Percentiles rank a stretch among this genome's conserved stretches.
These are phyloP conservation scores for Rhytidhysteron rufulum DNA, from an alignment of 2,329 filamentous ascomycete species.

Conservation along the genomic window DNA sequence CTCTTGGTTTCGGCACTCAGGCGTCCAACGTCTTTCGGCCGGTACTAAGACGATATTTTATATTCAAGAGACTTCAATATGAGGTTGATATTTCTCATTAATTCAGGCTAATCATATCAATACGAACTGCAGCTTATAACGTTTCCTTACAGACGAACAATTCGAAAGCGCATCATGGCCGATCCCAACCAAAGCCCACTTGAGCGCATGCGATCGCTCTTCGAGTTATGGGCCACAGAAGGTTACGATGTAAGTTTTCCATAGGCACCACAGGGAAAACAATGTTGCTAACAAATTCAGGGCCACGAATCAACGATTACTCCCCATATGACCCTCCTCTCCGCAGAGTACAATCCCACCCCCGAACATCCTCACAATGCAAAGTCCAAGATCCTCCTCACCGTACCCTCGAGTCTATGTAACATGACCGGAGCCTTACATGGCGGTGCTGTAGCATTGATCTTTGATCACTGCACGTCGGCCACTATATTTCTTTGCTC, in stretches of 20 bases:
- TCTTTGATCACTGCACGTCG: conserved; percentile 54
- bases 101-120: too few relatives aligned
- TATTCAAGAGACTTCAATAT: too few relatives aligned
- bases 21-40: too few relatives aligned
- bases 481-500: conserved; percentile 31
- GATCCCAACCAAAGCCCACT: background rate
- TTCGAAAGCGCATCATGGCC: background rate
- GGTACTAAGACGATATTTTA: too few relatives aligned
- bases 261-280: background rate
- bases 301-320: conserved; percentile 29
- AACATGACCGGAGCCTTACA: conserved; percentile 50
- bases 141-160: too few relatives aligned
- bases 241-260: conserved; percentile 21
- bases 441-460: conserved; percentile 51
- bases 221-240: conserved; percentile 14
- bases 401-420: conserved; percentile 41
- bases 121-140: too few relatives aligned
- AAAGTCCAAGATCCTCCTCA: conserved; percentile 42
- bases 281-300: conserved; percentile 12
- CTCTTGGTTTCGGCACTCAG: too few relatives aligned
- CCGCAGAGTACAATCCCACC: conserved; percentile 26
- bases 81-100: too few relatives aligned
- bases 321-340: conserved; percentile 31
- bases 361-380: conserved; percentile 26
- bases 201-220: conserved; percentile 4